Base-by-base conservation (phyloP, 768 basidiomycete species). In the Mycena floridula region DNA sequence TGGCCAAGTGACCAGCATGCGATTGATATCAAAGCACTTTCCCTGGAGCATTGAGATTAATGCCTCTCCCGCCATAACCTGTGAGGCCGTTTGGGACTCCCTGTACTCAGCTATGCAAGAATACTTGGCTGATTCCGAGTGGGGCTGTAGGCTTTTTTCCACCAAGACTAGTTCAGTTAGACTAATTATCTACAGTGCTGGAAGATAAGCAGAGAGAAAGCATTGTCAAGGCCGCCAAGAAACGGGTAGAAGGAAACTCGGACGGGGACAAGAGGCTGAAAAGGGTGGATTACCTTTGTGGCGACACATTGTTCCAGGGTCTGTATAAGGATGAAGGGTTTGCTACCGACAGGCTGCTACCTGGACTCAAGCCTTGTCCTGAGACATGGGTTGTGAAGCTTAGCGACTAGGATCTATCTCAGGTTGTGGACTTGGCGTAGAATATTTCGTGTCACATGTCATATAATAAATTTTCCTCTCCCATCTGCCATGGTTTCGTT, bases 221-320 rank as follows among this genome's bases (percentile, higher is more conserved):
- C 16, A 67, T 82, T 13, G 72, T 78, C 53, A 70, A 62, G 41
- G 72, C 79, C 2, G 71, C 69, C 42, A 77, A 73, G 61, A 71
- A 68, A 47, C 64, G 82, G 45, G 44, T 59, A 5, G 70, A 72
- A 5, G 48, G 41, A 4, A 66, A 70, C 43, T 54, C 51, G 38
- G 65, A 61, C 13, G 57, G 53, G 35, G 69, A 70, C 39, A 52
- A 59, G 47, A 51, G 54, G 41, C 48, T 77, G 39, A 78, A 71
- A 59, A 61, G 85, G 50, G 74, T 86, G 7, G 85, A 87, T 59
- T 81, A 70, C 64, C 54, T 87, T 6, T 85, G 82, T 5, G 75
- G 77, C 27, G 56, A 52, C 25, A 77, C 76, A 7, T 59, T 76
- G 28, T 86, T 86, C 56, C 74, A 67, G 47, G 85, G 85, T 1